Evolutionary conservation across 495 filamentous ascomycete genomes (phyloP), one percentile per base, ranked within the genome.

Genomic region (Hyaloscypha finlandica): DNA sequence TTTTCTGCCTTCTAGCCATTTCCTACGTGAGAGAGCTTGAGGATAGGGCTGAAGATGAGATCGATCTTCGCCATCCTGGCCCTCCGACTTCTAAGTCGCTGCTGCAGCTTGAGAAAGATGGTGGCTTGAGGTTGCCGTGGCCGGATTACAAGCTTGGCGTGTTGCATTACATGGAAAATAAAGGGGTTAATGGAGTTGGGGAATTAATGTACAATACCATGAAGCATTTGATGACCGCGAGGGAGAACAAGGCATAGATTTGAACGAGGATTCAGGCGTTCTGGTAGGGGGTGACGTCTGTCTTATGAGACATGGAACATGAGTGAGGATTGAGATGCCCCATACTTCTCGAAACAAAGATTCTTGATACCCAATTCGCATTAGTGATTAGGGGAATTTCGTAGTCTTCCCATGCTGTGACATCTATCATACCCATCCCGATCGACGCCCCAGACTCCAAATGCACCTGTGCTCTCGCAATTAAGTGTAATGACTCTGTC

Each of bases 151-250:
- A 89, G 58, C 77, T 91, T 2, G 83, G 86, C n/a, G 90, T 95
- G 66, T 77, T 97, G 61, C 81, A 81, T 57, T 88, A 87, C 79
- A 75, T 96, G 66, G 90, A 92, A 65, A 77, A 74, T 9, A 82
- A 83, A 52, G 91, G 89, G 0, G 85, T 88, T 59, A 74, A 73
- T 31, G 93, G 93, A 5, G 82, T 94, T 59, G 81, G 82, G 16
- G 83, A 89, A 66, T 75, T 96, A 74, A 91, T 96, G 86, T 89
- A 89, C 68, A 91, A 87, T 71, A 94, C 93, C 12, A 92, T 96
- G 87, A 93, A 90, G 75, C 85, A 86, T 37, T 78, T 92, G 32
- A 85, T 81, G 79, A 77, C 63, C 56, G 73, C 74, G n/a, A 77
- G 76, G 64, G 66, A 68, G 22, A 57, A 65, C n/a, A 62, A 61